Evolutionary conservation across 176 grass and related monocot genomes (phyloP).

Genomic region (Triticum monococcum): DNA sequence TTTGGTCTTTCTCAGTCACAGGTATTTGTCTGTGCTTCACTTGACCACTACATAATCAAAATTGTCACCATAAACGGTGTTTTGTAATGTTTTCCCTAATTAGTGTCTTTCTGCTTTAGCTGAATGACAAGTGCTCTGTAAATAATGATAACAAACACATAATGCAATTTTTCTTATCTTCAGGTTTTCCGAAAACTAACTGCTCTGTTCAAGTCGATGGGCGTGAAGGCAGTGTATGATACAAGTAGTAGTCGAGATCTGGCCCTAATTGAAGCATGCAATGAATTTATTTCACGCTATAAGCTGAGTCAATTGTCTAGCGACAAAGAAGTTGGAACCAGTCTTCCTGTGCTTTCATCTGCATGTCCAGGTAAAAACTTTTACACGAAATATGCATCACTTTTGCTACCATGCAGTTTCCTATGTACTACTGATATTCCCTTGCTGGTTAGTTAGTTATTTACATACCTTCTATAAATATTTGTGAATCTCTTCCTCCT

Average conservation of each 20-base stretch:
- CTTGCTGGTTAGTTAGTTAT: background rate
- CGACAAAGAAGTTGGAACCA: slow-evolving; percentile 49
- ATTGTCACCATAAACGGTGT: background rate
- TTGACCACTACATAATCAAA: background rate
- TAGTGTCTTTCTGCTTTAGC: background rate
- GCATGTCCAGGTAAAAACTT: slow-evolving; percentile 73
- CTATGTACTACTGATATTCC: background rate
- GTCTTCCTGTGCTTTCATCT: slow-evolving; percentile 83
- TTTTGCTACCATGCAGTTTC: background rate
- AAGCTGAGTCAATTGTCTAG: slow-evolving; percentile 43
- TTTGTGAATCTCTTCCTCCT: slow-evolving; percentile 7
- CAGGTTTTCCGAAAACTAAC: slow-evolving; percentile 89
- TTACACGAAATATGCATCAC: background rate
- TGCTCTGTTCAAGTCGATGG: slow-evolving; percentile 78
- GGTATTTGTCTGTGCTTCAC: slow-evolving; percentile 36
- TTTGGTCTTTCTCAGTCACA: slow-evolving; percentile 78
- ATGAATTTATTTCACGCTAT: slow-evolving; percentile 90
- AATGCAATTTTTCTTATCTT: slow-evolving; percentile 16
- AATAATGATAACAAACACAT: background rate
- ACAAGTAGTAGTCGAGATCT: slow-evolving; percentile 86
- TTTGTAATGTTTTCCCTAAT: background rate
- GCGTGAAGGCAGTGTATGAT: slow-evolving; percentile 85
- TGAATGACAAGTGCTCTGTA: background rate
- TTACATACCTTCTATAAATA: slow-evolving; percentile 5
- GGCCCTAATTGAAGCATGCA: slow-evolving; percentile 82